These are phyloP conservation scores for Chrysoporthe deuterocubensis DNA, from an alignment of 2,329 filamentous ascomycete genomes.

Conservation along the genomic window DNA sequence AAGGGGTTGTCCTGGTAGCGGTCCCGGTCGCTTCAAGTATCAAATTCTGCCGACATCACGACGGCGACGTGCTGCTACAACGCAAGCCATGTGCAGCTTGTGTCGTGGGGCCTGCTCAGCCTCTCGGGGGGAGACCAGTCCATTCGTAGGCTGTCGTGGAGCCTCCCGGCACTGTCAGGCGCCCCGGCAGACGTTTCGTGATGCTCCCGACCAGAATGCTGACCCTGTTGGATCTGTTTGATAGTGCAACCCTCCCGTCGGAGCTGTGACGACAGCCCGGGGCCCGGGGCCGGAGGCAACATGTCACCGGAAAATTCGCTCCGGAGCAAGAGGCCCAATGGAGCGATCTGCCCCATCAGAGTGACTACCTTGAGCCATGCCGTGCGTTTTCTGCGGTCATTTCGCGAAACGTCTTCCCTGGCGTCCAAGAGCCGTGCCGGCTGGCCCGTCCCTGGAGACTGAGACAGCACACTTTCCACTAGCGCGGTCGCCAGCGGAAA, in stretches of 20 bases:
- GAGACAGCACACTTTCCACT: slow-evolving; percentile 6
- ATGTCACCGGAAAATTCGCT: slow-evolving; percentile 16
- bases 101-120: slow-evolving; percentile 14
- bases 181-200: background rate
- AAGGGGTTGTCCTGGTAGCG: background rate
- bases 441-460: slow-evolving; percentile 16
- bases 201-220: slow-evolving; percentile 11
- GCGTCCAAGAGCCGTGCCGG: background rate
- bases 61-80: background rate
- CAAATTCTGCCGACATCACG: background rate
- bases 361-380: background rate
- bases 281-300: background rate
- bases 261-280: background rate
- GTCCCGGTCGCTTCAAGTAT: background rate
- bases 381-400: slow-evolving; percentile 8
- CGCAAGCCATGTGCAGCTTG: background rate
- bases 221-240: slow-evolving; percentile 1
- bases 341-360: background rate
- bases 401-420: background rate
- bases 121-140: background rate
- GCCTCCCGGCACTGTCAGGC: slow-evolving; percentile 12
- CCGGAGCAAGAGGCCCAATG: slow-evolving; percentile 23
- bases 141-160: background rate
- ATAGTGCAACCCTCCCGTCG: slow-evolving; percentile 7
- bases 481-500: background rate